Percentiles rank a stretch among this genome's conserved stretches.
Conservation (phyloP, 164 flowering plant genomes). For the Piper longum region DNA sequence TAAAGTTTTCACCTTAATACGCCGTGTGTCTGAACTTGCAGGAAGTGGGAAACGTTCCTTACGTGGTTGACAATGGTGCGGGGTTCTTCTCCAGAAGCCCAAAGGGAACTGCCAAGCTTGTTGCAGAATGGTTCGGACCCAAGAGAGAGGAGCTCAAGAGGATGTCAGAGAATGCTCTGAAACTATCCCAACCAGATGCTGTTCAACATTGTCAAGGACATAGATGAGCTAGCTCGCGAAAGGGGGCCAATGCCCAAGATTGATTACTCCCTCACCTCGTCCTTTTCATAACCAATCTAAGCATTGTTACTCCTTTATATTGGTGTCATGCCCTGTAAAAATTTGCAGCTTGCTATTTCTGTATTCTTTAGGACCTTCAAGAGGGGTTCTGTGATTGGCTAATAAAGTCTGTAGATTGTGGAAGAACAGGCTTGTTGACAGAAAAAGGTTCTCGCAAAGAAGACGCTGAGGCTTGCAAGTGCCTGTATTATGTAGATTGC, state of each 20-base stretch:
- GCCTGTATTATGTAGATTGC: no score
- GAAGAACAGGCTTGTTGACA: not conserved
- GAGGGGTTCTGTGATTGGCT: constrained; percentile 5
- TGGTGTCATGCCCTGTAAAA: constrained; percentile 13
- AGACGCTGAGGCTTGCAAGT: not conserved
- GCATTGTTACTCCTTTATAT: constrained; percentile 15
- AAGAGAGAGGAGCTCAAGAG: constrained; percentile 58
- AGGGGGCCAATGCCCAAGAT: constrained; percentile 55
- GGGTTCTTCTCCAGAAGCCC: constrained; percentile 82
- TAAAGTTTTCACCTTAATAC: no score
- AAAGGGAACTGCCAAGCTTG: constrained; percentile 65
- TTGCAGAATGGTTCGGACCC: constrained; percentile 84
- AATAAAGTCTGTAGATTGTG: constrained; percentile 7
- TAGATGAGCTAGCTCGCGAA: constrained; percentile 56
- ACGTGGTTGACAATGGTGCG: constrained; percentile 91
- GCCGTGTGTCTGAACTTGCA: constrained; percentile 7
- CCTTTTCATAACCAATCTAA: constrained; percentile 34
- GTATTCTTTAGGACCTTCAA: constrained; percentile 22
- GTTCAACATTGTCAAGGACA: constrained; percentile 92
- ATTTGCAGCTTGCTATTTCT: constrained; percentile 9
- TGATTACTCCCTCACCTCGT: constrained; percentile 54
- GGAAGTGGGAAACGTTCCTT: constrained; percentile 96
- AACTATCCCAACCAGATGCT: constrained; percentile 87
- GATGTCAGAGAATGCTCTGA: constrained; percentile 79
- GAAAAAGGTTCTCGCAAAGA: not conserved